Evolutionary conservation across 2,329 filamentous ascomycete genomes (phyloP).

Genomic region (Diaporthe batatas): DNA sequence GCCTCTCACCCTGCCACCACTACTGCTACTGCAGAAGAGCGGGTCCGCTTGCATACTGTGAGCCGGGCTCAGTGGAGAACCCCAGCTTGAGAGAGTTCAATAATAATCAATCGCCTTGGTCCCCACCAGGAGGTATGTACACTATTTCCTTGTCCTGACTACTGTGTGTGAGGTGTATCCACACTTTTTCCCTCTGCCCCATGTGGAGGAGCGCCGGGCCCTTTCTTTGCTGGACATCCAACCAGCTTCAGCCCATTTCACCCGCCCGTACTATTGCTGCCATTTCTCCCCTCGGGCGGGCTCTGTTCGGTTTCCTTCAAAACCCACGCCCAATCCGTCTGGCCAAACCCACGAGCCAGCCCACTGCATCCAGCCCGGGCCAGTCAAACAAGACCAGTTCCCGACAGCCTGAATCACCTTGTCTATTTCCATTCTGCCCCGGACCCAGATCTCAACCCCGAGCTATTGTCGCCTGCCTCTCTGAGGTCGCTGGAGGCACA

Average conservation of each 20-base stretch:
- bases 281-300: neutral
- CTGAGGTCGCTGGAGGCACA: constrained; percentile 14
- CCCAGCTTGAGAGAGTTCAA: constrained; percentile 36
- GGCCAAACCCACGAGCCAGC: constrained; percentile 1
- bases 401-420: constrained; percentile 26
- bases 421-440: constrained; percentile 16
- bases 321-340: constrained; percentile 2
- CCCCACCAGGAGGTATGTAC: constrained; percentile 33
- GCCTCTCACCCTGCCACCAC: constrained; percentile 28
- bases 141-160: constrained; percentile 25
- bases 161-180: constrained; percentile 33
- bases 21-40: constrained; percentile 34
- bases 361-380: constrained; percentile 15
- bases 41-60: constrained; percentile 27
- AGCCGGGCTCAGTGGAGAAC: constrained; percentile 37
- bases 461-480: constrained; percentile 28
- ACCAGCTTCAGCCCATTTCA: constrained; percentile 38
- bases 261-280: constrained; percentile 12
- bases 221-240: constrained; percentile 30
- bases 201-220: constrained; percentile 29
- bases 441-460: constrained; percentile 24
- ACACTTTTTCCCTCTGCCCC: constrained; percentile 28
- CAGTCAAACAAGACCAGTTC: constrained; percentile 14
- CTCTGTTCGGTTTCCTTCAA: constrained; percentile 19
- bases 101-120: constrained; percentile 31